Conservation (phyloP, 305 asterid species). For the Solanum hybrid region DNA sequence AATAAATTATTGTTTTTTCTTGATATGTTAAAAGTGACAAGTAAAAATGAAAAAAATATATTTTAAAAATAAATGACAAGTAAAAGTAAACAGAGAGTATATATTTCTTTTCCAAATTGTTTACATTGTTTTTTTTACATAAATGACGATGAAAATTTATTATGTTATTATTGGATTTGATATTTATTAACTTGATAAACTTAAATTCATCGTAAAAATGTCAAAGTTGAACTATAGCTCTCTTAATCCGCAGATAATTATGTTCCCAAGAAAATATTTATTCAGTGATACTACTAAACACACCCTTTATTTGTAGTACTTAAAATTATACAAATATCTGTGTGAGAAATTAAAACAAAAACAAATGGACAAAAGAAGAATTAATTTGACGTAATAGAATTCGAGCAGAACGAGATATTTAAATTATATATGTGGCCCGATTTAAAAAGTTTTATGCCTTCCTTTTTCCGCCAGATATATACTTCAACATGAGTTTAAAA, state of each 20-base stretch:
- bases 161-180: neutral
- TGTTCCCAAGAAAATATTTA: neutral
- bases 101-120: neutral
- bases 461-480: neutral
- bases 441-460: neutral
- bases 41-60: too few relatives aligned
- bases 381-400: neutral
- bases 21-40: neutral
- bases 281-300: neutral
- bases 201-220: neutral
- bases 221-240: neutral
- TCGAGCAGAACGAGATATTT: neutral
- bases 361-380: neutral
- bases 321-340: neutral
- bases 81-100: too few relatives aligned
- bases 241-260: neutral
- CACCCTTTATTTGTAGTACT: neutral
- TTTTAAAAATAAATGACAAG: too few relatives aligned
- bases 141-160: neutral
- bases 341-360: neutral
- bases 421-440: neutral
- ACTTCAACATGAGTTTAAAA: neutral
- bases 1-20: too few relatives aligned
- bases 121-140: neutral
- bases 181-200: neutral